These are phyloP conservation scores for Fagopyrum homotropicum DNA, from an alignment of 148 eudicot genomes.

Conservation along the genomic window DNA sequence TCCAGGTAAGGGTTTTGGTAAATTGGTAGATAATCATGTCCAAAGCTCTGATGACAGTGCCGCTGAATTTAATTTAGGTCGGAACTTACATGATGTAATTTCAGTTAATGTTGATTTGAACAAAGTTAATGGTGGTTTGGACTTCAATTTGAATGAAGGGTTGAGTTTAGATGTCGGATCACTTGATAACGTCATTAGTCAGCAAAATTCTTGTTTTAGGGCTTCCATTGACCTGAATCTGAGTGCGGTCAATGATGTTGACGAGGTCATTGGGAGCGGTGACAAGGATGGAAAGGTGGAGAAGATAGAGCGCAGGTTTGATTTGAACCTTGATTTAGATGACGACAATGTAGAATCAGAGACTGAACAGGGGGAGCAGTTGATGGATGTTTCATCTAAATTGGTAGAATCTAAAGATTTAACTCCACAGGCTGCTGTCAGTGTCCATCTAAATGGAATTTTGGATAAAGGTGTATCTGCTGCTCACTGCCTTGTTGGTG, in stretches of 20 bases:
- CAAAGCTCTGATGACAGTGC: conserved; percentile 18
- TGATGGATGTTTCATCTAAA: conserved; percentile 16
- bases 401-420: neutral
- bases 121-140: conserved; percentile 25
- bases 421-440: neutral
- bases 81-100: conserved; percentile 14
- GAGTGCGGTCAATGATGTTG: conserved; percentile 17
- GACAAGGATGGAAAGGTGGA: conserved; percentile 19
- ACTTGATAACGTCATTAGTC: neutral
- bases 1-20: conserved; percentile 35
- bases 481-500: conserved; percentile 8
- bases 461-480: conserved; percentile 1
- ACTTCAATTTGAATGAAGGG: conserved; percentile 29
- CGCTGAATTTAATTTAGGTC: conserved; percentile 10
- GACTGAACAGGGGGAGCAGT: conserved; percentile 18
- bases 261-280: conserved; percentile 32
- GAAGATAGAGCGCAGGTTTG: conserved; percentile 45
- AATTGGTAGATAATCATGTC: conserved; percentile 15
- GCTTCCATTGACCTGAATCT: conserved; percentile 63
- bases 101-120: conserved; percentile 15
- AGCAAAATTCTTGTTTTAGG: conserved; percentile 14
- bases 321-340: conserved; percentile 61
- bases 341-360: conserved; percentile 28
- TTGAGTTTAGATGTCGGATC: too few relatives aligned
- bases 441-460: conserved; percentile 14